A percentile compares a stretch with the other conserved stretches of the same genome.
Conservation (phyloP, 257 asterid genomes). For the Solanum chilense region DNA sequence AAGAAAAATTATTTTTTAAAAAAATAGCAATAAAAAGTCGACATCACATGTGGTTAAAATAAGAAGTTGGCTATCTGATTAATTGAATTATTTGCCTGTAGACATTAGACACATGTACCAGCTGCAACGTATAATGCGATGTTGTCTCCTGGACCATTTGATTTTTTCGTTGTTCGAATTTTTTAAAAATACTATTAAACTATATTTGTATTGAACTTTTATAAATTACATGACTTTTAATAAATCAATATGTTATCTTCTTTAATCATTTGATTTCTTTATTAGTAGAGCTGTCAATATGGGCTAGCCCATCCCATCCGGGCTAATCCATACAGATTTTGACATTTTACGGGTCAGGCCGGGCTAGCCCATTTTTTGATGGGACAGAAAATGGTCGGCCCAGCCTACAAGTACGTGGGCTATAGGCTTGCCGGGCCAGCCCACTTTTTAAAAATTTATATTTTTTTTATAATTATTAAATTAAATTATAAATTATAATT, state of each 20-base stretch:
- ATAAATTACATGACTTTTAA: not conserved
- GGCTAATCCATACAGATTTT: too few species aligned
- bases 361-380: too few species aligned
- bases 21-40: not conserved
- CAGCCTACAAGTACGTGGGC: too few species aligned
- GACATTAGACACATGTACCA: not conserved
- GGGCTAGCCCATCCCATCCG: too few species aligned
- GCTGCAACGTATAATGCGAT: not conserved
- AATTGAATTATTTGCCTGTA: not conserved
- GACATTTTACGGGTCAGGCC: too few species aligned
- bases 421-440: too few species aligned
- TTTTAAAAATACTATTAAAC: rapidly evolving
- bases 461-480: too few species aligned
- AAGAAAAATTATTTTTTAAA: too few species aligned
- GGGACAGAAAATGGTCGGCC: too few species aligned
- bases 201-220: rapidly evolving
- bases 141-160: not conserved
- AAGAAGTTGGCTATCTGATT: not conserved
- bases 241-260: not conserved
- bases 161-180: not conserved
- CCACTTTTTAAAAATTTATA: too few species aligned
- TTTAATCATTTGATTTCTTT: not conserved
- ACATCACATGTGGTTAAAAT: not conserved
- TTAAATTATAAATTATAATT: too few species aligned
- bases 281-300: too few species aligned